Percentiles rank a stretch among this genome's conserved stretches.
Evolutionary conservation across 1,139 yeast species (phyloP).

Genomic region (Pichia sp.): DNA sequence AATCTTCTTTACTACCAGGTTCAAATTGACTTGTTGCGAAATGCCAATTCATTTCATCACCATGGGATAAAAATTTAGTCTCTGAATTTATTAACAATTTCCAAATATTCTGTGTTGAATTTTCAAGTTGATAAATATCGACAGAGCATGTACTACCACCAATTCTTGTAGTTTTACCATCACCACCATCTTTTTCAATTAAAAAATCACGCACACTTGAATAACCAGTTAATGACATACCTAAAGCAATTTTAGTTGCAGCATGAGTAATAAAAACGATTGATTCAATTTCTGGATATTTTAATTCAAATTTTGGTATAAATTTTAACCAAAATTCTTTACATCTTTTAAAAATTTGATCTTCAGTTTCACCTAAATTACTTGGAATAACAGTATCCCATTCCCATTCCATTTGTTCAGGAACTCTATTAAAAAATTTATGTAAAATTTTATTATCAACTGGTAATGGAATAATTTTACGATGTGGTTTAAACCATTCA

Average conservation of each 20-base stretch:
- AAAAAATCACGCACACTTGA: conserved; percentile 37
- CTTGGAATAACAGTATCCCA: conserved; percentile 47
- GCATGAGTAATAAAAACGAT: conserved; percentile 52
- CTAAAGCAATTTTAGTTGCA: conserved; percentile 55
- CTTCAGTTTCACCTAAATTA: conserved; percentile 43
- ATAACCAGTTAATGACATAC: conserved; percentile 44
- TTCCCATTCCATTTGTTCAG: conserved; percentile 36
- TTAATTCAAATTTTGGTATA: conserved; percentile 39
- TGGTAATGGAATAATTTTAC: conserved; percentile 46
- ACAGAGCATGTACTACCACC: conserved; percentile 55
- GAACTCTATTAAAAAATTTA: conserved; percentile 39
- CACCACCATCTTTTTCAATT: conserved; percentile 33
- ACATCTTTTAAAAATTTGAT: conserved; percentile 42
- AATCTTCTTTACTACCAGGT: conserved; percentile 58
- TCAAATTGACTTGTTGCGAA: conserved; percentile 42
- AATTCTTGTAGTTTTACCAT: conserved; percentile 41
- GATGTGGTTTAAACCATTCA: conserved; percentile 50
- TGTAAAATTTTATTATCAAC: conserved; percentile 37
- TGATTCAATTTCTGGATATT: conserved; percentile 39
- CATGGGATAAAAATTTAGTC: conserved; percentile 42
- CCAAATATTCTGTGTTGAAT: conserved; percentile 32
- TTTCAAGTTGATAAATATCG: conserved; percentile 33
- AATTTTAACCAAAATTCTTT: conserved; percentile 41
- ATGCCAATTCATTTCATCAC: conserved; percentile 62
- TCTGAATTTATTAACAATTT: conserved; percentile 42